Evolutionary conservation across 169 alveolate genomes (phyloP).

Genomic region (Besnoitia besnoiti): DNA sequence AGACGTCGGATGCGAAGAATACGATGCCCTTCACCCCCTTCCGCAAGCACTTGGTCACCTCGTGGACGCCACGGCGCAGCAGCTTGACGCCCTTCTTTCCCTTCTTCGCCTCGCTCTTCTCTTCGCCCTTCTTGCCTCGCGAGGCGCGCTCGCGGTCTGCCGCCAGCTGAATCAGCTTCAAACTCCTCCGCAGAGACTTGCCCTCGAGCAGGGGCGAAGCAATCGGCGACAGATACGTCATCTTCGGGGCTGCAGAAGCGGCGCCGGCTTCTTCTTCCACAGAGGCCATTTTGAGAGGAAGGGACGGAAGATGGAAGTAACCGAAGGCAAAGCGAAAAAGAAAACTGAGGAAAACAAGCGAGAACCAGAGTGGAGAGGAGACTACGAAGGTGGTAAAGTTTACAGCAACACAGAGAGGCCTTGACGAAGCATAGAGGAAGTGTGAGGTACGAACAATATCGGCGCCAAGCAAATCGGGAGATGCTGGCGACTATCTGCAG

Average conservation of each 20-base stretch:
- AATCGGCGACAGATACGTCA: slow-evolving; percentile 84
- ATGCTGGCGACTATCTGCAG: no score
- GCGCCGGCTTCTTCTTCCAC: background rate
- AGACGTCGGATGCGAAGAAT: slow-evolving; percentile 94
- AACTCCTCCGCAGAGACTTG: slow-evolving; percentile 85
- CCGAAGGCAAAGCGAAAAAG: background rate
- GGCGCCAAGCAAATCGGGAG: no score
- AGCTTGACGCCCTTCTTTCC: slow-evolving; percentile 70
- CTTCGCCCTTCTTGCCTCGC: slow-evolving; percentile 52
- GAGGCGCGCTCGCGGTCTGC: slow-evolving; percentile 75
- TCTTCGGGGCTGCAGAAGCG: slow-evolving; percentile 10
- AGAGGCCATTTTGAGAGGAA: background rate
- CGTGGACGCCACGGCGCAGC: slow-evolving; percentile 94
- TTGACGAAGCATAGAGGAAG: no score
- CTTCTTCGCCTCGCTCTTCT: slow-evolving; percentile 30
- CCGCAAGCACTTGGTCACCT: slow-evolving; percentile 94
- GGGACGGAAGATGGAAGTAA: background rate
- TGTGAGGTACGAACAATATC: no score
- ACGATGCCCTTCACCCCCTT: slow-evolving; percentile 92
- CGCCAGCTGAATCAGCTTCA: slow-evolving; percentile 87
- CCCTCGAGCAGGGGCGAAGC: slow-evolving; percentile 93
- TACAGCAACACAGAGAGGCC: no score
- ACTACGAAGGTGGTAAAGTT: no score
- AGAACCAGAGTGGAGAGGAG: no score
- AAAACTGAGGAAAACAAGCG: no score